Evolutionary conservation across 148 eudicot genomes (phyloP).

Genomic region (Gaultheria prostrata): DNA sequence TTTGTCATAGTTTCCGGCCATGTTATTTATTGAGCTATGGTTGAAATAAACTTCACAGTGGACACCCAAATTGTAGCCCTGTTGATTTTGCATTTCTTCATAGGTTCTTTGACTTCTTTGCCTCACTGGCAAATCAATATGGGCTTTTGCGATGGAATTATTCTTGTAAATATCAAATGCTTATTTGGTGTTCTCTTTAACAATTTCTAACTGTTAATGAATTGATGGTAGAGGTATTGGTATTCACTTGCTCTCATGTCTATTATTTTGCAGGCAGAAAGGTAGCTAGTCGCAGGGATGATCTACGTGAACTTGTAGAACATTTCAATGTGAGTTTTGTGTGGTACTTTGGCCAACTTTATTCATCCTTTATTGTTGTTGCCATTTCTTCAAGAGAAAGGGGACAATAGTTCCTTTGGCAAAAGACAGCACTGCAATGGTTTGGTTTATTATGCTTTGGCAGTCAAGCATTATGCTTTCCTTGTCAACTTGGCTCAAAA

Average conservation of each 20-base stretch:
- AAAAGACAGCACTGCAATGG: background rate
- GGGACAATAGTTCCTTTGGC: background rate
- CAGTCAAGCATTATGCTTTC: background rate
- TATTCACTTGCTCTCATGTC: slow-evolving; percentile 13
- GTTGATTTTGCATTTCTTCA: background rate
- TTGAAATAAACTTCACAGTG: no score
- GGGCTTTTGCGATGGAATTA: background rate
- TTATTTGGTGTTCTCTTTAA: background rate
- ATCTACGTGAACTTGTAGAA: slow-evolving; percentile 76
- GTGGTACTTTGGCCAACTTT: background rate
- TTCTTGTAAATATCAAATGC: background rate
- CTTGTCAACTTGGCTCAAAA: background rate
- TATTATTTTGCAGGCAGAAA: slow-evolving; percentile 55
- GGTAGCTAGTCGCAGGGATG: slow-evolving; percentile 70
- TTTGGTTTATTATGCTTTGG: background rate
- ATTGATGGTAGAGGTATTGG: background rate
- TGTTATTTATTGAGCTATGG: background rate
- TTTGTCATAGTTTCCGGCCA: background rate
- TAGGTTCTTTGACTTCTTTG: background rate
- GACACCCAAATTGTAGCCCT: background rate
- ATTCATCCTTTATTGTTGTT: background rate
- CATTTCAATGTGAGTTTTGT: slow-evolving; percentile 83
- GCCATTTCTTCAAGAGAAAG: background rate
- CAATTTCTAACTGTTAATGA: background rate
- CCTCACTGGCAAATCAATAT: background rate